Evolutionary conservation across 1,284 basidiomycete genomes (phyloP).

Genomic region (Jaminaea rosea): DNA sequence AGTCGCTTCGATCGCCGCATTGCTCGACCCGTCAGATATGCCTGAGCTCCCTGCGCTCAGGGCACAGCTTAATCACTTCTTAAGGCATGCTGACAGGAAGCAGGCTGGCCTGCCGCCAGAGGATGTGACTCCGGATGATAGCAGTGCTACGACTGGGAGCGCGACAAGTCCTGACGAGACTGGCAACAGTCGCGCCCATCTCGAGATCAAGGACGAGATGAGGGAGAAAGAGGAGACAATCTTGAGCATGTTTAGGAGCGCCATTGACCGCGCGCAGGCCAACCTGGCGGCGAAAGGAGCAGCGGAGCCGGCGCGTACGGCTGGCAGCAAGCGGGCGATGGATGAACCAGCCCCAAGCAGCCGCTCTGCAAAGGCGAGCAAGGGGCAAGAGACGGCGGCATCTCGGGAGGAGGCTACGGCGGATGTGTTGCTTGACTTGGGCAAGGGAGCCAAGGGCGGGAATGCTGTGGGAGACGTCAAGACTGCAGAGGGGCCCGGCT

Average conservation of each 20-base stretch:
- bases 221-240: conserved; percentile 29
- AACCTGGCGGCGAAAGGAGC: conserved; percentile 5
- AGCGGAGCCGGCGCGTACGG: background rate
- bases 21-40: conserved; percentile 25
- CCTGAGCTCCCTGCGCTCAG: conserved; percentile 20
- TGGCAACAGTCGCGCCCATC: conserved; percentile 7
- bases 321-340: background rate
- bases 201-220: conserved; percentile 24
- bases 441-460: conserved; percentile 51
- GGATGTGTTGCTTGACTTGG: conserved; percentile 10
- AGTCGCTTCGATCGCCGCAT: conserved; percentile 26
- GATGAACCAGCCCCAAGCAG: background rate
- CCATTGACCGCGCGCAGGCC: conserved; percentile 20
- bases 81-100: conserved; percentile 7
- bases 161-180: no score
- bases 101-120: no score
- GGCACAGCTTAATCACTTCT: conserved; percentile 20
- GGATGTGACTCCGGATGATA: no score
- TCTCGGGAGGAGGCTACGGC: background rate
- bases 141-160: no score
- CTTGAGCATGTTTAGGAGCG: conserved; percentile 23
- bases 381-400: background rate
- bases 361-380: background rate
- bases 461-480: no score
- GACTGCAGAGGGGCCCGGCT: no score